Evolutionary conservation across 1,139 yeast species (phyloP).

Genomic region (Protomyces inouyei): DNA sequence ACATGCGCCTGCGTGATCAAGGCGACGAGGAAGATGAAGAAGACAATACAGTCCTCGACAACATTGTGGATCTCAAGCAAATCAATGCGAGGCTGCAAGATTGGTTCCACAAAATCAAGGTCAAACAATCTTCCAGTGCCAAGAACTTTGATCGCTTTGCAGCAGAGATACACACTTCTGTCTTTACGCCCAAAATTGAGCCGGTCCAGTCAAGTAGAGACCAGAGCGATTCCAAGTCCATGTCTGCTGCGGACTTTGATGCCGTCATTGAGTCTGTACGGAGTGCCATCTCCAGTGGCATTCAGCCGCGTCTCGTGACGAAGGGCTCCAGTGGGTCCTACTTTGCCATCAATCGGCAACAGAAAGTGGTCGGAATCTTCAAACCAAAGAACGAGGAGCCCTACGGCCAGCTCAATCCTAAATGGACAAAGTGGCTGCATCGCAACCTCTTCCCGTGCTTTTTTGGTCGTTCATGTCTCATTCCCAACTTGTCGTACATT

Average conservation of each 20-base stretch:
- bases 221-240: conserved; percentile 30
- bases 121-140: conserved; percentile 1
- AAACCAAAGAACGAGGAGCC: conserved; percentile 82
- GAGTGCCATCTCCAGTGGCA: conserved; percentile 45
- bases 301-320: conserved; percentile 52
- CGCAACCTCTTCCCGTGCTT: conserved; percentile 71
- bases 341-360: conserved; percentile 47
- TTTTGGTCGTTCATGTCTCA: conserved; percentile 60
- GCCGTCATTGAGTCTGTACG: conserved; percentile 43
- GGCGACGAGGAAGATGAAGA: conserved; percentile 7
- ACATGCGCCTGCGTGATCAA: conserved; percentile 1
- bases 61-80: conserved; percentile 23
- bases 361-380: conserved; percentile 54
- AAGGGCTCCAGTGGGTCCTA: conserved; percentile 72
- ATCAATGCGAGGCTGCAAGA: conserved; percentile 27
- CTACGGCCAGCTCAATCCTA: conserved; percentile 71
- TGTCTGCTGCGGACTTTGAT: conserved; percentile 43
- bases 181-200: conserved; percentile 12
- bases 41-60: conserved; percentile 17
- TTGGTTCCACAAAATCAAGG: conserved; percentile 27
- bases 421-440: conserved; percentile 78
- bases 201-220: not conserved
- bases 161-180: conserved; percentile 16
- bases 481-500: conserved; percentile 67
- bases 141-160: conserved; percentile 17